Percentiles rank a stretch among this genome's conserved stretches.
Evolutionary conservation across 1,284 basidiomycete genomes (phyloP).

Genomic region (Exsudoporus floridanus): DNA sequence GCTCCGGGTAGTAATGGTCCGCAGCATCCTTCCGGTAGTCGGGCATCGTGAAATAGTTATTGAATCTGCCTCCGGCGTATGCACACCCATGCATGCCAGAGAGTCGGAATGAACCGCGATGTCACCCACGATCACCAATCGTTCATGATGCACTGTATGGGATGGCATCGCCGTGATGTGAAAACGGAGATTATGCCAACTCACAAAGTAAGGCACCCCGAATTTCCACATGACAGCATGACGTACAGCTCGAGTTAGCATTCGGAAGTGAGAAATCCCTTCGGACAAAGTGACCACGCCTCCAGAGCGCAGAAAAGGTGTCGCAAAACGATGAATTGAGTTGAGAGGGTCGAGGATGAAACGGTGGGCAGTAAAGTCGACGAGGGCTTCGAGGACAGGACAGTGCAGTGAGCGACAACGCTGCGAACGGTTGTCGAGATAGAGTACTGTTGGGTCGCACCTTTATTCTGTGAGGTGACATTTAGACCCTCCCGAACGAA

Average conservation of each 20-base stretch:
- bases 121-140: no score
- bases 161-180: background rate
- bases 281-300: background rate
- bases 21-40: conserved; percentile 38
- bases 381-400: no score
- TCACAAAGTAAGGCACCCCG: background rate
- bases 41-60: conserved; percentile 40
- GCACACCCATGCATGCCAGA: conserved; percentile 30
- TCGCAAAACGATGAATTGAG: background rate
- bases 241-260: background rate
- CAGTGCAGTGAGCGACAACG: no score
- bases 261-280: background rate
- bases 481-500: background rate
- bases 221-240: no score
- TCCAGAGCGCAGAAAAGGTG: no score
- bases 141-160: background rate
- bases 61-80: conserved; percentile 47
- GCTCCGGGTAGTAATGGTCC: conserved; percentile 27
- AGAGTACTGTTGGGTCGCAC: no score
- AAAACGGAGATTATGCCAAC: background rate
- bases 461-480: no score
- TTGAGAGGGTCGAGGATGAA: background rate
- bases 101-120: no score
- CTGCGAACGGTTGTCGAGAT: no score
- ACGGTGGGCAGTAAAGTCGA: no score